Base-by-base conservation (phyloP, 306 rosid genomes). In the Sphenostylis stenocarpa region DNA sequence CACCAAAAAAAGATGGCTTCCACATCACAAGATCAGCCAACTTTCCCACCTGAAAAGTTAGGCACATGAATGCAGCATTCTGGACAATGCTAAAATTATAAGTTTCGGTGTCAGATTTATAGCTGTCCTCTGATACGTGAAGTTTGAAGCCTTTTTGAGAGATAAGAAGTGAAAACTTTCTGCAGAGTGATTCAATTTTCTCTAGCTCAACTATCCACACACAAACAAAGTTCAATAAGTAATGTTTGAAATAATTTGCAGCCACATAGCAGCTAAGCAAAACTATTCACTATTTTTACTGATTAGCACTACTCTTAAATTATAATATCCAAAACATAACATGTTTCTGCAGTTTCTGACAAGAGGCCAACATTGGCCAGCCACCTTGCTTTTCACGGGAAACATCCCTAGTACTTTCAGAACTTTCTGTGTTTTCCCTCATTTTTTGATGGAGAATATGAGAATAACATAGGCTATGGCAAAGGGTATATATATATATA, bases 1-100 rank as follows among this genome's bases (percentile, higher is more conserved):
- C 90, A 36, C 98, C 98, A 75, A 93, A 90, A 87, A 93, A 87
- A 1, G 91, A 77, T 36, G 93, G 91, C 47, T 92, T 90, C 96
- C 97, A 90, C n/a, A 90, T 76, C 53, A 87, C 96, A 65, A 90
- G 93, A 84, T 90, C 93, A n/a, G 90, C 96, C 7, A 88, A 67
- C 89, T 90, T 90, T 6, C 90, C 90, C 44, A 64, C 88, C 97
- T 88, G 85, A 51, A 74, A 45, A 53, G 72, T 23, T 28, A 34
- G 48, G 75, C 66, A 56, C 34, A 39, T 65, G 16, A 82, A 43
- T 51, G 36, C 58, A 14, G 47, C 45, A 19, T 75, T 57, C 48
- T 48, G 49, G 33, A 77, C 16, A 47, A 16, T 67, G 33, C 29
- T 41, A 52, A 38, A 33, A 20, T n/a, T n/a, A 26, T 6, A 53